Evolutionary conservation across 2,329 filamentous ascomycete genomes (phyloP).

Genomic region (Alternaria gaisen): DNA sequence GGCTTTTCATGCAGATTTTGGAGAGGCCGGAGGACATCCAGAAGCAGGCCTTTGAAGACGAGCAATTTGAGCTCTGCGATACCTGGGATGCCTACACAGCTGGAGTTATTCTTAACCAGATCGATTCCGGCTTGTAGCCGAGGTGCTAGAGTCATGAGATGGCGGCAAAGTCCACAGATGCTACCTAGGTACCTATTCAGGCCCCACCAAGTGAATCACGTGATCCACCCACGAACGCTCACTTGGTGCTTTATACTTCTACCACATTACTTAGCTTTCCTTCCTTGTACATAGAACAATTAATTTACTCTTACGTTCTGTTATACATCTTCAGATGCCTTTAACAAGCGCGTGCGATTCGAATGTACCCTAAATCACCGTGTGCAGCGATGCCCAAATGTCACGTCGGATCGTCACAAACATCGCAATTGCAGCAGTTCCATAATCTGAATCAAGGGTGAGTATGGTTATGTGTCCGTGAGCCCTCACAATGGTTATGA

Average conservation of each 20-base stretch:
- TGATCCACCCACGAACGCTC: not conserved
- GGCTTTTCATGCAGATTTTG: slow-evolving; percentile 40
- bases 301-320: not conserved
- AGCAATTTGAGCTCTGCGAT: slow-evolving; percentile 30
- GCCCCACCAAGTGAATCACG: not conserved
- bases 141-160: not conserved
- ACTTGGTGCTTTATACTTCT: not conserved
- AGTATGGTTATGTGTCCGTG: not conserved
- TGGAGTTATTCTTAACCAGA: slow-evolving; percentile 31
- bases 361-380: not conserved
- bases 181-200: not conserved
- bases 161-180: not conserved
- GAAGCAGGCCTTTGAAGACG: slow-evolving; percentile 28
- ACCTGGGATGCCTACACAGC: slow-evolving; percentile 47
- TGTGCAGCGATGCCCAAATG: not conserved
- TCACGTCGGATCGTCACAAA: not conserved
- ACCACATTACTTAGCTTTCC: not conserved
- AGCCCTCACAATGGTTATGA: no score
- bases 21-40: slow-evolving; percentile 40
- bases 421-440: not conserved
- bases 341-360: no score
- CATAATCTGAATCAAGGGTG: not conserved
- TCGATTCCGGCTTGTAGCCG: slow-evolving; percentile 45
- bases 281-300: not conserved
- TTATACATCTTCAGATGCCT: not conserved